Evolutionary conservation across 352 stramenopile genomes (phyloP).

Genomic region (Globisporangium abappressorium): DNA sequence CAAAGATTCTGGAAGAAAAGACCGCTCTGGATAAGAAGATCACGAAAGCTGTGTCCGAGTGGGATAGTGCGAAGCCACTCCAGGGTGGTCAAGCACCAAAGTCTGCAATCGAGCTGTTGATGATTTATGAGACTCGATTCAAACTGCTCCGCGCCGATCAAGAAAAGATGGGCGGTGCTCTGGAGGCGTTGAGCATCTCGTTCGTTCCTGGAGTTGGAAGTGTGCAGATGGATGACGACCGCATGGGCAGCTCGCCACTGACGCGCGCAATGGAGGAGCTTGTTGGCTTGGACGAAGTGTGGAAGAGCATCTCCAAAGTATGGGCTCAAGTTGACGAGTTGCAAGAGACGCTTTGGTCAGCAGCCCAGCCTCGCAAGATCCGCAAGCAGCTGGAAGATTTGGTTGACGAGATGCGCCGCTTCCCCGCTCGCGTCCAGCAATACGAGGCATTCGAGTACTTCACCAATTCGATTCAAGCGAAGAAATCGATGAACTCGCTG

Average conservation of each 20-base stretch:
- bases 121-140: slow-evolving; percentile 83
- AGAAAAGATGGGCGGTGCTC: slow-evolving; percentile 93
- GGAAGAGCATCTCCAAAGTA: slow-evolving; percentile 92
- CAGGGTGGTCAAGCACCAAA: slow-evolving; percentile 72
- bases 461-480: slow-evolving; percentile 91
- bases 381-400: slow-evolving; percentile 96
- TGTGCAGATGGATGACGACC: slow-evolving; percentile 69
- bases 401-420: slow-evolving; percentile 94
- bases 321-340: slow-evolving; percentile 88
- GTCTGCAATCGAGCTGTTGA: slow-evolving; percentile 70
- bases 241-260: slow-evolving; percentile 67
- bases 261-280: slow-evolving; percentile 90
- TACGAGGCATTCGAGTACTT: slow-evolving; percentile 98
- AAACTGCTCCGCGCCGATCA: slow-evolving; percentile 89
- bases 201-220: slow-evolving; percentile 43
- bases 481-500: slow-evolving; percentile 92
- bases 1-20: slow-evolving; percentile 97
- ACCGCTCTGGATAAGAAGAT: slow-evolving; percentile 85
- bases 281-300: slow-evolving; percentile 97
- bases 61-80: slow-evolving; percentile 78
- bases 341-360: slow-evolving; percentile 94
- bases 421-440: slow-evolving; percentile 96
- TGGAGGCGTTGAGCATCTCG: slow-evolving; percentile 94
- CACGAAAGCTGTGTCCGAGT: slow-evolving; percentile 66
- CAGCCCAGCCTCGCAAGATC: slow-evolving; percentile 93